Conservation (phyloP, 2,329 filamentous ascomycete species). For the Myriangium duriaei region DNA sequence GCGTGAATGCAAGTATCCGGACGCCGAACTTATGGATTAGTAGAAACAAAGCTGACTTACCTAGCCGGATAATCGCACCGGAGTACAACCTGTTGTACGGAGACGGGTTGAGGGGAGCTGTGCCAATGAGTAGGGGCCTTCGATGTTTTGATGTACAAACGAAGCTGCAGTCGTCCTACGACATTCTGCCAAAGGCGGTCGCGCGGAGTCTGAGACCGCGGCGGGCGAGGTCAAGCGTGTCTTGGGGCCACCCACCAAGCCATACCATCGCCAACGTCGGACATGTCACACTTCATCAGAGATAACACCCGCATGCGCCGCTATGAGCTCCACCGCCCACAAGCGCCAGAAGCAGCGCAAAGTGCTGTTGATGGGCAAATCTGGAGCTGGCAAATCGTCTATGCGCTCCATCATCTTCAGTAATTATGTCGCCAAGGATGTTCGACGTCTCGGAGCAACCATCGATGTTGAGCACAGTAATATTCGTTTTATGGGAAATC, state of each 20-base stretch:
- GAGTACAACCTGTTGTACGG: too few species aligned
- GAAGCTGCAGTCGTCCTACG: too few species aligned
- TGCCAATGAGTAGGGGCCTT: background rate
- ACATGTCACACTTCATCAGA: too few species aligned
- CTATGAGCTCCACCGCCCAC: slow-evolving; percentile 19
- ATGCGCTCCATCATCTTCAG: slow-evolving; percentile 99
- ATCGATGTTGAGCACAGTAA: slow-evolving; percentile 98
- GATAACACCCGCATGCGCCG: slow-evolving; percentile 3
- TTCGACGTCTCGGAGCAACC: slow-evolving; percentile 79
- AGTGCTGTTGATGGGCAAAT: slow-evolving; percentile 64
- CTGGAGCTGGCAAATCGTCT: slow-evolving; percentile 91
- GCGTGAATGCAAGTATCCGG: too few species aligned
- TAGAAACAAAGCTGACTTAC: background rate
- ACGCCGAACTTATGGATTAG: background rate
- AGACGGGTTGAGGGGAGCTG: too few species aligned
- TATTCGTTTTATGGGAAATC: slow-evolving; percentile 95
- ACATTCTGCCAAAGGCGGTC: too few species aligned
- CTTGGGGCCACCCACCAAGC: too few species aligned
- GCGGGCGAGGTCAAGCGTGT: too few species aligned
- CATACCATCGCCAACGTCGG: too few species aligned
- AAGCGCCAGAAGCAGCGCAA: slow-evolving; percentile 43
- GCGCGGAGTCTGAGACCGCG: too few species aligned
- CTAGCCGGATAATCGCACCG: too few species aligned
- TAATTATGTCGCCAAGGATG: slow-evolving; percentile 96
- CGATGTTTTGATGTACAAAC: slow-evolving; percentile 10